phyloP scores from a whole-genome alignment of 176 grass and related monocot species.

The Metroxylon sagu region DNA sequence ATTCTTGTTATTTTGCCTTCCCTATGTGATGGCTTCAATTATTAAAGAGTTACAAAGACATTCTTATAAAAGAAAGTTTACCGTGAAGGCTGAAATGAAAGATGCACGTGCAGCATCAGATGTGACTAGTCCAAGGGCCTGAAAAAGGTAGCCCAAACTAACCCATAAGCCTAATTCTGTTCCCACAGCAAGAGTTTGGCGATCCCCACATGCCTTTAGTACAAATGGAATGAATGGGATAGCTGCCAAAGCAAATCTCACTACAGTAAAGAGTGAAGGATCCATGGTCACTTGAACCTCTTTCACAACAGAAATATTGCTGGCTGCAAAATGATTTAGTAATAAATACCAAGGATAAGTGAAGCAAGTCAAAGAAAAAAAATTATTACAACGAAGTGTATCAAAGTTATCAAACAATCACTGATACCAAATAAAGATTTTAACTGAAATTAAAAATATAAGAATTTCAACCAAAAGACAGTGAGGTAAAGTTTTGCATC shows the following conservation, averaged over 20 bases:
- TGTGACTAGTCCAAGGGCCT: constrained; percentile 39
- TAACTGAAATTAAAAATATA: too few species aligned
- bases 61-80: constrained; percentile 13
- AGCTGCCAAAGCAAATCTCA: constrained; percentile 43
- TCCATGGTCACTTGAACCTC: constrained; percentile 35
- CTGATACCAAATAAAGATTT: too few species aligned
- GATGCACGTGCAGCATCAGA: constrained; percentile 40
- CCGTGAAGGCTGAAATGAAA: constrained; percentile 48
- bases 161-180: constrained; percentile 47
- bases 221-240: constrained; percentile 37
- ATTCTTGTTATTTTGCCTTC: too few species aligned
- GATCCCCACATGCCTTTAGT: constrained; percentile 29
- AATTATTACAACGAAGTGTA: too few species aligned
- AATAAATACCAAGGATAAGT: too few species aligned
- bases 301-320: constrained; percentile 51
- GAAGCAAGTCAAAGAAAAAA: too few species aligned
- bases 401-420: not conserved
- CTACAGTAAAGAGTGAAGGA: constrained; percentile 45
- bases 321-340: constrained; percentile 21
- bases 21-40: not conserved
- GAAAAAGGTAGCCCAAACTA: constrained; percentile 39
- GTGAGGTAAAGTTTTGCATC: too few species aligned
- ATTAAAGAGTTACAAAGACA: too few species aligned
- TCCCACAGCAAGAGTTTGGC: constrained; percentile 25
- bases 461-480: too few species aligned